Evolutionary conservation across 1,139 yeast species (phyloP), one percentile per base, ranked within the genome.

Genomic region (Candida albicans): DNA sequence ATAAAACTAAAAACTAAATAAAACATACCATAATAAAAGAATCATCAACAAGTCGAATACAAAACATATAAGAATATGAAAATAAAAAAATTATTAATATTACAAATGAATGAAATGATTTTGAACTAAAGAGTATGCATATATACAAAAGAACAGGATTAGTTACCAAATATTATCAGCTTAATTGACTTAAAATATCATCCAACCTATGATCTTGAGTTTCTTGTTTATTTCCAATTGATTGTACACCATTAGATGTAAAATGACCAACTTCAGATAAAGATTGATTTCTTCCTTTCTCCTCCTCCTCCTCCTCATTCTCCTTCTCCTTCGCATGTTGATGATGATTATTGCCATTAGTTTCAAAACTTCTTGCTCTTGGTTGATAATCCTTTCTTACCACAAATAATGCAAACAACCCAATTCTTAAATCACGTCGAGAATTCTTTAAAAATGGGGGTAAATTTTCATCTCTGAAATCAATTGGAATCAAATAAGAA

Each of bases 401-500:
- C 8, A 78, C 76, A 54, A 68, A 73, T 7, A 79, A 56, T 0
- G 75, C 73, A 54, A 67, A 74, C 40, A 79, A 56, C 9, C 77
- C 75, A 22, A 54, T 59, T 38, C 55, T 59, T 40, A 45, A 39
- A 15, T 44, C 48, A n/a, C 42, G 33, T 32, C 48, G 48, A 39
- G 46, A 52, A 9, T 42, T 18, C 31, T 56, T 49, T 29, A 74
- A 62, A 45, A 61, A 67, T 22, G 47, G 45, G 1, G 73, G 70
- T 18, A 67, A 48, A 32, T 52, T 31, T 35, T 59, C 54, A 44
- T 62, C 59, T 37, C 58, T 46, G 44, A 60, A 59, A 48, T 61
- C 68, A 18, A 80, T 52, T 1, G 87, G 74, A 29, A 84, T 59
- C 38, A 87, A 51, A 59, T 86, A 87, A 2, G 83, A 73, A 58